Conservation (phyloP, 306 rosid genomes). For the Corylus avellana region DNA sequence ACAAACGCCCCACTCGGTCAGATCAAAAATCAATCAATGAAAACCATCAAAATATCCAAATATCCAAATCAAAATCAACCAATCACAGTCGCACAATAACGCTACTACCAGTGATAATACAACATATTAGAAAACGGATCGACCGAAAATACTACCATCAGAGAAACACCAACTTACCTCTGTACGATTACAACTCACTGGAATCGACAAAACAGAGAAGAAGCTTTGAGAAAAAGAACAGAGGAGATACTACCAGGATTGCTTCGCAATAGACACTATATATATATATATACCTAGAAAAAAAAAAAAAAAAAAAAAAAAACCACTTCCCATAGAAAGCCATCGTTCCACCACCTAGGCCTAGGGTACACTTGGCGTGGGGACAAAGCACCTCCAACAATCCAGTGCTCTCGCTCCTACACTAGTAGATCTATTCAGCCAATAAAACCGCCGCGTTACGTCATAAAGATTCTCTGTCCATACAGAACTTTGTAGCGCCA, state of each 20-base stretch:
- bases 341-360: background rate
- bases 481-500: background rate
- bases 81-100: background rate
- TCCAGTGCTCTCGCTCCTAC: background rate
- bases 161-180: background rate
- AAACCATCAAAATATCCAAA: background rate
- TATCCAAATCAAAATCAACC: background rate
- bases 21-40: background rate
- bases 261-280: no score
- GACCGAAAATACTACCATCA: background rate
- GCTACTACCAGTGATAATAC: background rate
- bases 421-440: background rate
- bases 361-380: constrained; percentile 7
- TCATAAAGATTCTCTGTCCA: background rate
- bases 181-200: background rate
- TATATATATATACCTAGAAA: no score
- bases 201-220: background rate
- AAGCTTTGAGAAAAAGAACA: background rate
- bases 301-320: no score
- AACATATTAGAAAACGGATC: background rate
- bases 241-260: no score
- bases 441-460: background rate
- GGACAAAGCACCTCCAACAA: background rate
- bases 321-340: background rate
- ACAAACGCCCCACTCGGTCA: background rate